phyloP scores from a whole-genome alignment of 805 yeast species.

The Starmerella roubikii region DNA sequence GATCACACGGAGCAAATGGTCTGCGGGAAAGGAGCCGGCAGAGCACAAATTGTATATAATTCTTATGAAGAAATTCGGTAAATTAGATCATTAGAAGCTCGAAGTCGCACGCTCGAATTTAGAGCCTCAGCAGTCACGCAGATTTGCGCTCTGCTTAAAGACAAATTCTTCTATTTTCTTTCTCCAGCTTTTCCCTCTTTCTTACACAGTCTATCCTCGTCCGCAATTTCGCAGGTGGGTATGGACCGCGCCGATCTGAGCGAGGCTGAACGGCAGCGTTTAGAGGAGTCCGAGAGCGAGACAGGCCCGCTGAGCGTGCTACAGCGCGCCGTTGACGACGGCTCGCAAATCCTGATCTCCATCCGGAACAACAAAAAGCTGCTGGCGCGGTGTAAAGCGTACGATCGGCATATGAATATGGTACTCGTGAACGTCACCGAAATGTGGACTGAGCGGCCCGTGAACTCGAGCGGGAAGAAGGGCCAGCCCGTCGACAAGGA shows the following conservation, averaged over 20 bases:
- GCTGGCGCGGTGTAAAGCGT: slow-evolving; percentile 80
- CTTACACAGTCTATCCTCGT: neutral
- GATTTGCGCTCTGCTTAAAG: too few relatives aligned
- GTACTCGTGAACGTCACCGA: slow-evolving; percentile 86
- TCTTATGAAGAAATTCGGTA: too few relatives aligned
- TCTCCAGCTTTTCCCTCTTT: neutral
- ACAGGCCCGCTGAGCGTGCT: slow-evolving; percentile 85
- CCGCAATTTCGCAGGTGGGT: slow-evolving; percentile 37
- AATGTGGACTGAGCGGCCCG: slow-evolving; percentile 53
- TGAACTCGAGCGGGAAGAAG: slow-evolving; percentile 54
- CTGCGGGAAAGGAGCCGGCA: too few relatives aligned
- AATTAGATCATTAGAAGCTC: too few relatives aligned
- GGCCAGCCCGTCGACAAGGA: slow-evolving; percentile 54
- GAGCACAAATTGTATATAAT: too few relatives aligned
- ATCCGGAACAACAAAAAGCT: slow-evolving; percentile 88
- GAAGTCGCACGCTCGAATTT: too few relatives aligned
- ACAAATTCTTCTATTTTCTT: too few relatives aligned
- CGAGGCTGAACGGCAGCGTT: slow-evolving; percentile 59
- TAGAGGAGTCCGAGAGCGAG: slow-evolving; percentile 79
- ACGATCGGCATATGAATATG: slow-evolving; percentile 92
- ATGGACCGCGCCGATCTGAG: slow-evolving; percentile 70
- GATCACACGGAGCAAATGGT: too few relatives aligned
- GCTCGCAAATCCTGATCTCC: slow-evolving; percentile 70
- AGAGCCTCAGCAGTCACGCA: too few relatives aligned
- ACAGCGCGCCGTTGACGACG: slow-evolving; percentile 65